These are phyloP conservation scores for Carex kokanica DNA, from an alignment of 176 grass and related monocot species.

Conservation along the genomic window DNA sequence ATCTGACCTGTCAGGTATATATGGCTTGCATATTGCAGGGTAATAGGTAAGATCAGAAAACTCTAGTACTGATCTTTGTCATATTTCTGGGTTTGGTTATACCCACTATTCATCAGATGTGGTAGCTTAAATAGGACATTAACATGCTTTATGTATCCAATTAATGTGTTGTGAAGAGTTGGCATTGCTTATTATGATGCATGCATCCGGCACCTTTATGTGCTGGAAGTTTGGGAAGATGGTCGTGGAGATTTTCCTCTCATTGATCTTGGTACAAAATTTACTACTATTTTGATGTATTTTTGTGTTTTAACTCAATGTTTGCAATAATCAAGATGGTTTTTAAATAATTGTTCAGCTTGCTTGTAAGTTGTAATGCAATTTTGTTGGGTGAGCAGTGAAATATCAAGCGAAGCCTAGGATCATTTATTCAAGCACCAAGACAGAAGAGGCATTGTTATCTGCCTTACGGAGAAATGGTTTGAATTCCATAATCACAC, in stretches of 20 bases:
- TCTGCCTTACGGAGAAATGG: conserved; percentile 76
- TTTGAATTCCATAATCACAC: conserved; percentile 30
- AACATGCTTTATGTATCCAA: conserved; percentile 1
- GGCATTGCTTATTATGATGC: conserved; percentile 93
- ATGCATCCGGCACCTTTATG: conserved; percentile 73
- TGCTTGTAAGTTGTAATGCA: not conserved
- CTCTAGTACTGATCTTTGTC: not conserved
- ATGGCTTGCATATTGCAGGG: conserved; percentile 98
- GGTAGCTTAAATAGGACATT: not conserved
- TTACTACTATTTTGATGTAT: not conserved
- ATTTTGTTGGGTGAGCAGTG: conserved; percentile 40
- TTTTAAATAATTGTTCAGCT: conserved; percentile 27
- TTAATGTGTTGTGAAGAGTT: conserved; percentile 38
- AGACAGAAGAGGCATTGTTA: conserved; percentile 79
- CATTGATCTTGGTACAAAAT: conserved; percentile 75
- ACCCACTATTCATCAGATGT: not conserved
- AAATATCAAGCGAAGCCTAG: conserved; percentile 83
- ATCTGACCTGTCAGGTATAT: conserved; percentile 64
- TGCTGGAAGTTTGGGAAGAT: conserved; percentile 92
- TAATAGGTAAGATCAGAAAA: conserved; percentile 47
- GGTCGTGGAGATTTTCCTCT: conserved; percentile 65
- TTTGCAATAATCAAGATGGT: not conserved
- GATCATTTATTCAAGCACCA: conserved; percentile 90
- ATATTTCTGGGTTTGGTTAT: not conserved
- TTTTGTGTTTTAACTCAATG: not conserved